Evolutionary conservation across 768 basidiomycete genomes (phyloP), one percentile per base, ranked within the genome.

Genomic region (Pulveroboletus sp.): DNA sequence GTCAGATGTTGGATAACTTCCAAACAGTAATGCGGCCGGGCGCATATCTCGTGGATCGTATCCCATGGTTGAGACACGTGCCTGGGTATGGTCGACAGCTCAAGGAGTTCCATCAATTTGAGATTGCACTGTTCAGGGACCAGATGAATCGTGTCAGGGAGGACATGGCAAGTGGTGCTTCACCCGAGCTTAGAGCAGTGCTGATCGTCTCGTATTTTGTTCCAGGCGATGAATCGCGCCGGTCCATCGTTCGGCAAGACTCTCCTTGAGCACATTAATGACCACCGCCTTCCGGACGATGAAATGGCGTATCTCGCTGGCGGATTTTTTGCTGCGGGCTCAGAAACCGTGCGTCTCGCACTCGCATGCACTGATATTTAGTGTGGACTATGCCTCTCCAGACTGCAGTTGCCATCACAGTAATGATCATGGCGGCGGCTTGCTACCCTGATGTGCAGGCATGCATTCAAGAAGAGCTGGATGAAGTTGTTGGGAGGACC

Each of bases 281-380:
- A 78, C 41, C 75, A 80, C 40, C 76, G 74, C 9, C 72, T 84
- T 10, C 74, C 80, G 3, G 69, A 79, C 45, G 69, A 77, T 45
- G 82, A 85, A 56, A 74, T 76, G 23, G 77, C 82, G 0, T 85
- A 85, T 58, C 74, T 85, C 20, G 78, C 79, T 0, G 84, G 84
- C 0, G 74, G 75, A 27, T 77, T 85, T 64, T 85, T 82, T 50
- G 84, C 83, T 19, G 83, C 82, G 25, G 84, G 84, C 11, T 75
- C 79, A 0, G 84, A 84, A 54, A 85, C 83, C 12, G 73, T 70
- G 45, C 25, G 25, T 27, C 5, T 27, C 12, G n/a, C n/a, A 11
- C 12, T 7, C 27, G 27, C 27, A 29, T 9, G 8, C 27, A 2
- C n/a, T 29, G n/a, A n/a, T n/a, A 29, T 9, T 5, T 5, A 27